Percentiles rank a stretch among this genome's conserved stretches.
phyloP scores from a whole-genome alignment of 2,329 filamentous ascomycete species.

The Alternaria triticimaculans region DNA sequence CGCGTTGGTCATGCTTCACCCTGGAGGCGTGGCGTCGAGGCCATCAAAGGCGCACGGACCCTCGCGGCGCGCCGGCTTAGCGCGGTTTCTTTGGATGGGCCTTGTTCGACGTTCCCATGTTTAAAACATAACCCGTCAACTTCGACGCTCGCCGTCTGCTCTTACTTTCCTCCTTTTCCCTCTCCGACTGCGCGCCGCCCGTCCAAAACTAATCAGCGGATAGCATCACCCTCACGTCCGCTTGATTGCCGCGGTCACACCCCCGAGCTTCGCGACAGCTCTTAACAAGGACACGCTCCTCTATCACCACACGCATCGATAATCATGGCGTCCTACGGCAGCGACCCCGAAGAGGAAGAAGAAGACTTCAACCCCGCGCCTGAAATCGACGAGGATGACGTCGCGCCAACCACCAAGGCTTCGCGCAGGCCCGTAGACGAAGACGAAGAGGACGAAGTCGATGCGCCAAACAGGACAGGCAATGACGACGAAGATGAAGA shows the following conservation, averaged over 20 bases:
- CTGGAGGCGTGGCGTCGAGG: neutral
- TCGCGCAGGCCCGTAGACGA: conserved; percentile 43
- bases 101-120: conserved; percentile 19
- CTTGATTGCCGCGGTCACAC: neutral
- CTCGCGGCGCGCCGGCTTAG: conserved; percentile 17
- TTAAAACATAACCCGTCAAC: conserved; percentile 29
- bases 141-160: conserved; percentile 16
- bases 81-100: conserved; percentile 30
- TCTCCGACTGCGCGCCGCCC: neutral
- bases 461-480: conserved; percentile 44
- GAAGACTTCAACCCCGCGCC: conserved; percentile 90
- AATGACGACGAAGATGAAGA: conserved; percentile 57
- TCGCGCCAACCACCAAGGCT: conserved; percentile 23
- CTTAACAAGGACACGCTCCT: conserved; percentile 9
- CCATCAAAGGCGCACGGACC: conserved; percentile 16
- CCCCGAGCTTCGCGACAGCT: conserved; percentile 16
- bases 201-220: neutral
- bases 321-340: conserved; percentile 41
- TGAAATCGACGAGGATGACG: conserved; percentile 69
- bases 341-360: conserved; percentile 61
- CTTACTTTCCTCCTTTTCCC: conserved; percentile 1
- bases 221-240: neutral
- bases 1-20: neutral
- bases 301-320: conserved; percentile 5
- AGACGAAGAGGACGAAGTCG: conserved; percentile 47